These are phyloP conservation scores for Starmerella scarabaei DNA, from an alignment of 805 yeast genomes.

Conservation along the genomic window DNA sequence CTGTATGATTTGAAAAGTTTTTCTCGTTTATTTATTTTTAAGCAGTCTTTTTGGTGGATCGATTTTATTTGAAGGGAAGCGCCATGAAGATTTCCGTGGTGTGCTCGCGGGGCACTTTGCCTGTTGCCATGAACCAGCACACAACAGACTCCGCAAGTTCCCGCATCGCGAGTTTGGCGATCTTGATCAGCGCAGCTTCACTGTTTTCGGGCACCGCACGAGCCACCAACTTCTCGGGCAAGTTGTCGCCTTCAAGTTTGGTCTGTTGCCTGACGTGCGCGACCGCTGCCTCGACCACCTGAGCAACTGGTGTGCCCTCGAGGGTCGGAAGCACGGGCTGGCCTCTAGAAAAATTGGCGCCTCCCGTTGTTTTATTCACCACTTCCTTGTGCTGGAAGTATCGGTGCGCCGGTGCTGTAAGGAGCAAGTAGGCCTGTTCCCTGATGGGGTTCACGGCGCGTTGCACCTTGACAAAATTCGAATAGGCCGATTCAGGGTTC, in stretches of 20 bases:
- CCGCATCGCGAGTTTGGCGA: constrained; percentile 17
- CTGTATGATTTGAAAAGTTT: no score
- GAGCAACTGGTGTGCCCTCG: background rate
- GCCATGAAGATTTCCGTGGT: constrained; percentile 6
- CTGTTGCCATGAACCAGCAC: constrained; percentile 10
- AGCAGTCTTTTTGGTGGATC: no score
- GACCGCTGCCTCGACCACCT: constrained; percentile 12
- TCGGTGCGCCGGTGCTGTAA: constrained; percentile 64
- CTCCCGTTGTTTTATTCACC: constrained; percentile 14
- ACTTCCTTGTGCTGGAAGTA: constrained; percentile 69
- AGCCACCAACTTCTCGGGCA: constrained; percentile 1
- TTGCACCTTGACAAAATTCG: constrained; percentile 43
- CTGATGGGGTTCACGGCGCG: constrained; percentile 33
- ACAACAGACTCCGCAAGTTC: constrained; percentile 17
- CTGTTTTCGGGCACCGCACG: background rate
- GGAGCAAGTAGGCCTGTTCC: constrained; percentile 49
- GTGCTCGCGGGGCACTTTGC: constrained; percentile 8
- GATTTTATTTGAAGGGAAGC: constrained; percentile 14
- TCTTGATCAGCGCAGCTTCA: constrained; percentile 1
- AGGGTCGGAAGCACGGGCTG: constrained; percentile 3
- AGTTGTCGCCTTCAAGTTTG: constrained; percentile 1
- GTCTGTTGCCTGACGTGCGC: constrained; percentile 4
- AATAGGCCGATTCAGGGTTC: constrained; percentile 6
- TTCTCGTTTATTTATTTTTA: no score
- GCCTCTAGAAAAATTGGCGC: constrained; percentile 6